Base-by-base conservation (phyloP, 345 rosid species). In the Carallia brachiata region DNA sequence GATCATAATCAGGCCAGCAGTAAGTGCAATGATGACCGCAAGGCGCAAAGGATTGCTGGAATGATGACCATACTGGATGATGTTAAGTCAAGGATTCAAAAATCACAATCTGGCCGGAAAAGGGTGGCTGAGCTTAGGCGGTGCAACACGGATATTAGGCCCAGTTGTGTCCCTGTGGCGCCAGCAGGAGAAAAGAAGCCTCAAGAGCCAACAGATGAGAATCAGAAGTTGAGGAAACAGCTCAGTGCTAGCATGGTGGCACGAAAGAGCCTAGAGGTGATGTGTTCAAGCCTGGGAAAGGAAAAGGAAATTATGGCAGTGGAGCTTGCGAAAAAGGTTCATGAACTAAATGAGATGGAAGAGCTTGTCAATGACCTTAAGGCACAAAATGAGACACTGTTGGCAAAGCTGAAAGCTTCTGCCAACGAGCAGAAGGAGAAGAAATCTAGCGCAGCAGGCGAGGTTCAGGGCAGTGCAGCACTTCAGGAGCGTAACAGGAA, bases 201-300 rank as follows among this genome's bases (percentile, higher is more conserved):
- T 10, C 75, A 12, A 19, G 82, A 78, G 39, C 47, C 36, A 2
- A 61, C 58, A 1, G 87, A 83, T 13, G 89, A 88, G 40, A 75
- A 73, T 52, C 90, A 88, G 16, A 84, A 67, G 76, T 39, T 88
- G 44, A 87, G 86, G 75, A 88, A 57, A 72, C 84, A 86, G 70
- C 77, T 92, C 9, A 81, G 59, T 52, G 82, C 85, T 30, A 84
- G 89, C 66, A 48, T 87, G 73, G 78, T 82, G 0, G 90, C 94
- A 2, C 73, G 83, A 75, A 92, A 86, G 80, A 89, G 89, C 86
- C 88, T 90, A 0, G 96, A 88, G 63, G 78, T 88, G 53, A 80
- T 92, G 89, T 88, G 96, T 70, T 84, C 90, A 7, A 86, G 98
- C 87, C 73, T 92, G 75, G 98, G 98, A 31, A 86, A 87, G 55